phyloP scores from a whole-genome alignment of 352 stramenopile species.

The Poterioochromonas sp. region DNA sequence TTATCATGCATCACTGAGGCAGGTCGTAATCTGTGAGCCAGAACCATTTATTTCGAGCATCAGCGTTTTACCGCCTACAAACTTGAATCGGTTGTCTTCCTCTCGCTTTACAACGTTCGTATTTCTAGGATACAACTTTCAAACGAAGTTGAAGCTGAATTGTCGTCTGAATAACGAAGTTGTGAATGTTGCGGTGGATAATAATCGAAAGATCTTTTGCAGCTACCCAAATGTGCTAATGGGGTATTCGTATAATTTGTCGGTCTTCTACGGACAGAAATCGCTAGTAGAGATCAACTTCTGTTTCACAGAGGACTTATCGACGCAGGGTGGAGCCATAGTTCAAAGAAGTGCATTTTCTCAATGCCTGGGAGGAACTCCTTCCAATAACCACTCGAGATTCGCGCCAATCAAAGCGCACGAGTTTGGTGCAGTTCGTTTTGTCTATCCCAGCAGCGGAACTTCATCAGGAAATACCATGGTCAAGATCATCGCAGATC shows the following conservation, averaged over 20 bases:
- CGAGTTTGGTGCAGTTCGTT: background rate
- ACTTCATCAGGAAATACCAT: background rate
- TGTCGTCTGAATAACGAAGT: too few relatives aligned
- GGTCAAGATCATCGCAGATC: background rate
- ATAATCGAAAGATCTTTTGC: too few relatives aligned
- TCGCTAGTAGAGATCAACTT: background rate
- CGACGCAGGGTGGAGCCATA: background rate
- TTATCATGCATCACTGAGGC: background rate
- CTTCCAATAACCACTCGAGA: background rate
- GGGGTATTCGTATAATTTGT: too few relatives aligned
- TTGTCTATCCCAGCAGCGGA: background rate
- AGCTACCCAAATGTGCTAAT: too few relatives aligned
- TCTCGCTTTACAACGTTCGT: too few relatives aligned
- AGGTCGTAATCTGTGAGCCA: too few relatives aligned
- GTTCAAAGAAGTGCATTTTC: background rate
- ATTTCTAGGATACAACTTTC: too few relatives aligned
- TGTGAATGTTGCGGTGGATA: too few relatives aligned
- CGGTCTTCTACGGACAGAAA: background rate
- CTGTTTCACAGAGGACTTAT: background rate
- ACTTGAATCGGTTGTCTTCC: too few relatives aligned
- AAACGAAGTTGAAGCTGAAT: too few relatives aligned
- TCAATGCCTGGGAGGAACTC: background rate
- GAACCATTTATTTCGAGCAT: too few relatives aligned
- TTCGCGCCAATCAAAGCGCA: background rate
- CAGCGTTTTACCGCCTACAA: too few relatives aligned